Evolutionary conservation across 2,329 filamentous ascomycete species (phyloP), one percentile per base, ranked within the genome.

Genomic region (Fusarium staphyleae): DNA sequence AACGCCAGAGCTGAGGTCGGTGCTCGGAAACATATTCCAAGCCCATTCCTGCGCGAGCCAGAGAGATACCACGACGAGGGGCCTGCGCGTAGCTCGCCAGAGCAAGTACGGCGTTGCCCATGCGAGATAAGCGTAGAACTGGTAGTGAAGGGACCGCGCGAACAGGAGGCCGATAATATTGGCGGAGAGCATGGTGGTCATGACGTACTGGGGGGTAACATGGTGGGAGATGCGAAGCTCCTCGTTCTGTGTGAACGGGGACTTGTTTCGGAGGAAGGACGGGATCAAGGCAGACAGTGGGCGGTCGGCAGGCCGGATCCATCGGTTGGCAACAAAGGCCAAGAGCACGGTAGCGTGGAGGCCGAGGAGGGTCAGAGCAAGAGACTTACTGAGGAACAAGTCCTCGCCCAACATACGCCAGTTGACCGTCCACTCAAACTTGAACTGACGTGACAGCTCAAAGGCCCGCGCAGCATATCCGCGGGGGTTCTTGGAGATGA

Each of bases 381-480:
- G 96, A 2, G 76, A 71, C 54, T 77, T 83, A 63, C 81, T 82
- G 39, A 96, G 81, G 67, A 99, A 99, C 0, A 77, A 74, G 6
- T 89, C 84, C 74, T 97, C 92, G 13, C 89, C 87, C n/a, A 97
- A 76, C 71, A 98, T 98, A 47, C 93, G 87, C 95, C 95, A 99
- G 74, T 99, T 99, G 63, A 99, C 95, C 0, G 95, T 99, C 95
- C 95, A 99, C 75, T 93, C 92, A 80, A 93, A 98, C 66, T 96
- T 81, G 76, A 99, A 99, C 66, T 91, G 86, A 48, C 95, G 83
- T 39, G 90, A 92, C 52, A 99, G 82, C 76, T 99, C 92, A 70
- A 99, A 99, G 0, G 95, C 92, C 59, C 89, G 82, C 39, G 84
- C 83, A 14, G 96, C 70, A 71, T 99, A 99, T 22, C 87, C 90